Base-by-base conservation (phyloP, 768 basidiomycete species). In the Termitomyces eurrhizus region DNA sequence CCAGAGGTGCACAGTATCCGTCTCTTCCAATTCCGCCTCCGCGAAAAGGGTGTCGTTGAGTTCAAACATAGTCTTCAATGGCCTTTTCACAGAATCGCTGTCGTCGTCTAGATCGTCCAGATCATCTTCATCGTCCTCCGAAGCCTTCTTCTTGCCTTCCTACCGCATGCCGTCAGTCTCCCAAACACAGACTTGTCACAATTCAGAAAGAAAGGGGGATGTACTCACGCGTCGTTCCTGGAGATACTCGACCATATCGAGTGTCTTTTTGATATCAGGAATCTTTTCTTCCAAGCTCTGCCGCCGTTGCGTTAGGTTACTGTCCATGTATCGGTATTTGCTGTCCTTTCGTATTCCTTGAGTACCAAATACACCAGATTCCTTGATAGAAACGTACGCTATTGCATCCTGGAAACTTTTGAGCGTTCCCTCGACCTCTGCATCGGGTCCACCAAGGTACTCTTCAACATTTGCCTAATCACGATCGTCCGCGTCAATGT, bases 301-400 rank as follows among this genome's bases (percentile, higher is more conserved):
- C 56, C 90, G 81, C 50, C 95, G 83, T 68, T 93, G 89, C 7
- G 86, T 78, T 52, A 95, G 78, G 70, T 86, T 95, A 16, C 85
- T 77, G 66, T 98, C 96, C 96, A 99, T 98, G 76, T 96, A 98
- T 53, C 92, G 90, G 79, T 99, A 98, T 80, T 99, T 98, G 67
- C 96, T 99, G 77, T 69, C 72, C 79, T 79, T 80, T 74, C 74
- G 64, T 66, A 51, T 62, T 63, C 64, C 56, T 70, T 67, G 45
- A 69, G 61, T 64, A 62, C 37, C 52, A 62, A 48, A 52, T 42
- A 48, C 9, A 64, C 46, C 63, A 62, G 42, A 57, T 55, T 39
- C 56, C 33, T 46, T 32, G 63, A 56, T 61, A 57, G 39, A 12
- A 37, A 77, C 95, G 75, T 77, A 98, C 95, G 95, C 91, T 73